A percentile compares a stretch with the other conserved stretches of the same genome.
These are phyloP conservation scores for Ensete ventricosum DNA, from an alignment of 176 grass and related monocot genomes.

Conservation along the genomic window DNA sequence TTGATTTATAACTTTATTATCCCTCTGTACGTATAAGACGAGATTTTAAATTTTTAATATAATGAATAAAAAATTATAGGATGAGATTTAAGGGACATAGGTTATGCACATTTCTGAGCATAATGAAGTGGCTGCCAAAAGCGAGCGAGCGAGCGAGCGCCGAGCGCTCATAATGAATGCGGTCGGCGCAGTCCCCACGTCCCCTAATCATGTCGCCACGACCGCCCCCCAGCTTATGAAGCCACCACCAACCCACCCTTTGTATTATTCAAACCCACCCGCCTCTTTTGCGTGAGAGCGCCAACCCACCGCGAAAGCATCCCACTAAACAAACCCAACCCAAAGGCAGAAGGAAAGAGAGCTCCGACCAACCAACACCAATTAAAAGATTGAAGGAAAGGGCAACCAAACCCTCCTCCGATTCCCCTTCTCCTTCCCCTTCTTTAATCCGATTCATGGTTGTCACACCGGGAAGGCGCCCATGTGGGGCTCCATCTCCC, in stretches of 20 bases:
- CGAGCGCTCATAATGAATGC: not conserved
- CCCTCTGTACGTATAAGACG: no score
- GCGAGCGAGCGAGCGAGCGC: not conserved
- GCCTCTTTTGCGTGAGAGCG: slow-evolving; percentile 4
- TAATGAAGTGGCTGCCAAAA: not conserved
- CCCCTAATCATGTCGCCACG: not conserved
- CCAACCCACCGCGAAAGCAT: slow-evolving; percentile 10
- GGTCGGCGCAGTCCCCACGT: not conserved
- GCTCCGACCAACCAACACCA: not conserved
- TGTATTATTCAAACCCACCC: not conserved
- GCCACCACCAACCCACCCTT: not conserved
- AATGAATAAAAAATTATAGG: no score
- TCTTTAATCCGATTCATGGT: slow-evolving; percentile 31
- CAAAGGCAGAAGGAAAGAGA: slow-evolving; percentile 1
- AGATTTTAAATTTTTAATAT: no score
- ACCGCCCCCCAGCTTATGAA: not conserved
- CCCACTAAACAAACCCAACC: not conserved
- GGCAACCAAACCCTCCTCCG: not conserved
- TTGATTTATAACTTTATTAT: no score
- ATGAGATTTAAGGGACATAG: no score
- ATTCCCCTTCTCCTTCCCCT: not conserved
- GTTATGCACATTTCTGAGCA: no score
- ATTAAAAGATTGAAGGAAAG: slow-evolving; percentile 5
- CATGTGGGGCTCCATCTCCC: slow-evolving; percentile 26
- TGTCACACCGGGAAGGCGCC: slow-evolving; percentile 11